phyloP scores from a whole-genome alignment of 768 basidiomycete genomes.

The Trichaptum fuscoviolaceum region DNA sequence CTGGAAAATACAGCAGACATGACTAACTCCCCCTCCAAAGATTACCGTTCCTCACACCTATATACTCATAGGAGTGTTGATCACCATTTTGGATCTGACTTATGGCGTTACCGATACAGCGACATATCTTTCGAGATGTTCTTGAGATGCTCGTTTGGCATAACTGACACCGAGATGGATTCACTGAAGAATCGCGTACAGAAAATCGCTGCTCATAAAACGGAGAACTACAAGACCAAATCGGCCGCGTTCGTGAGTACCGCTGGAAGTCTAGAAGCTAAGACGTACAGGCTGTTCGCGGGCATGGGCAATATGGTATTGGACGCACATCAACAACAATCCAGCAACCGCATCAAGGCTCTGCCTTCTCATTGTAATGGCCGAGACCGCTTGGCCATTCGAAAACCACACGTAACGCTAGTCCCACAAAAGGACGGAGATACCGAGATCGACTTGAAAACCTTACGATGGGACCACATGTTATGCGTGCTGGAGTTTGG shows the following conservation, averaged over 20 bases:
- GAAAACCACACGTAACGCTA: neutral
- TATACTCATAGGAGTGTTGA: neutral
- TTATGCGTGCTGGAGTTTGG: neutral
- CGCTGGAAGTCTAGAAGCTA: neutral
- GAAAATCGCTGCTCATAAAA: neutral
- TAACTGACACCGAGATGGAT: neutral
- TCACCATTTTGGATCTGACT: neutral
- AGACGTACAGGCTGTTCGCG: neutral
- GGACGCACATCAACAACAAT: neutral
- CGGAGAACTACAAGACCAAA: neutral
- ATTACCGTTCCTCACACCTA: neutral
- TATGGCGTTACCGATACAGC: neutral
- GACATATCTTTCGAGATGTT: neutral
- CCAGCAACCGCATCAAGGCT: neutral
- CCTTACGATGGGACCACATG: neutral
- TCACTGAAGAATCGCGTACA: neutral
- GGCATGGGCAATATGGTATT: neutral
- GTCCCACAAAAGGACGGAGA: neutral
- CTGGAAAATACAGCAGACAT: neutral
- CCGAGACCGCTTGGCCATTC: neutral
- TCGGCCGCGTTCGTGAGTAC: neutral
- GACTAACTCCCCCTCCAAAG: neutral
- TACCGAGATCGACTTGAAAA: neutral
- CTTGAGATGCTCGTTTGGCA: neutral
- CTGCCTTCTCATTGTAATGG: neutral